phyloP scores from a whole-genome alignment of 768 basidiomycete genomes.

The Mycena floridula region DNA sequence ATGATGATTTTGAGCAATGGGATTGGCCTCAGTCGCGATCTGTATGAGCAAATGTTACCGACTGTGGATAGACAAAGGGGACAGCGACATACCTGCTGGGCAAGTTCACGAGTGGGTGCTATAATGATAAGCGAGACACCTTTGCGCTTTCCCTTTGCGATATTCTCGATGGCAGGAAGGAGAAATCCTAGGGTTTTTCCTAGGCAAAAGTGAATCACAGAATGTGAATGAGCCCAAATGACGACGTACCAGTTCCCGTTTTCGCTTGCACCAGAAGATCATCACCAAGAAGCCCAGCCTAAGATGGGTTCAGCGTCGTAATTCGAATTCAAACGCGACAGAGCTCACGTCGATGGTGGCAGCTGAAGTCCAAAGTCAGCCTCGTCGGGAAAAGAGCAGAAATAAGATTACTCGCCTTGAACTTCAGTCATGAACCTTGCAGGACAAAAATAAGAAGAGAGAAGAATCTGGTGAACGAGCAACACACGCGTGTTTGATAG shows the following conservation, averaged over 20 bases:
- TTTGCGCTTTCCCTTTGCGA: slow-evolving; percentile 21
- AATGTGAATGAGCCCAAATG: neutral
- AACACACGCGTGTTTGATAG: slow-evolving; percentile 39
- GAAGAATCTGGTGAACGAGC: too few species aligned
- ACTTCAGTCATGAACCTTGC: too few species aligned
- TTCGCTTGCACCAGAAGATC: slow-evolving; percentile 49
- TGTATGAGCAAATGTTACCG: slow-evolving; percentile 35
- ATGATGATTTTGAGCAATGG: too few species aligned
- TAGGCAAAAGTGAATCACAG: neutral
- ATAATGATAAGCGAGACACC: slow-evolving; percentile 57
- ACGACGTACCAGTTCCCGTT: slow-evolving; percentile 52
- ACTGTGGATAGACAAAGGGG: slow-evolving; percentile 32
- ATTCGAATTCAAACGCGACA: too few species aligned
- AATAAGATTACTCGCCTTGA: too few species aligned
- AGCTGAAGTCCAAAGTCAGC: too few species aligned
- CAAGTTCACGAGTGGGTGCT: slow-evolving; percentile 71
- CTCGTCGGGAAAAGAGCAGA: too few species aligned
- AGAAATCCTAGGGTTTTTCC: slow-evolving; percentile 76
- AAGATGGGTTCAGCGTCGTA: too few species aligned
- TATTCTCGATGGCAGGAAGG: slow-evolving; percentile 65
- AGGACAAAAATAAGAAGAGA: too few species aligned
- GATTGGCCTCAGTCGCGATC: too few species aligned
- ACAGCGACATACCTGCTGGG: slow-evolving; percentile 52
- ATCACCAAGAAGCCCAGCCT: slow-evolving; percentile 27
- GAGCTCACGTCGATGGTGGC: too few species aligned